Evolutionary conservation across 495 filamentous ascomycete species (phyloP).

Genomic region (Cladorrhinum samala): DNA sequence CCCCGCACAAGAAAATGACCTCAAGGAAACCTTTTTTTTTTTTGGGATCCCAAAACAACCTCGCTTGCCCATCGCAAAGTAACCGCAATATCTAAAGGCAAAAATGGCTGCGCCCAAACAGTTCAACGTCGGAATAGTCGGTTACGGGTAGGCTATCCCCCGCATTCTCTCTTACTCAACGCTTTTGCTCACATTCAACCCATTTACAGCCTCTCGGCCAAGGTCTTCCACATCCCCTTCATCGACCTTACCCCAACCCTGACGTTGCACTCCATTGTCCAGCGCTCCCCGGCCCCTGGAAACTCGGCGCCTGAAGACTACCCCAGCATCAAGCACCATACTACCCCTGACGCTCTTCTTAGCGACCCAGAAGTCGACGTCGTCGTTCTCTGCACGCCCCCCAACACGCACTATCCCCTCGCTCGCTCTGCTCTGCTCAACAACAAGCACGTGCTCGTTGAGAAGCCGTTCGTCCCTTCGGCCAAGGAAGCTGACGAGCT

Average conservation of each 20-base stretch:
- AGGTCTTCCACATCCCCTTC: slow-evolving; percentile 87
- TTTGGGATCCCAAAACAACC: background rate
- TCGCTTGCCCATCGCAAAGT: too few species aligned
- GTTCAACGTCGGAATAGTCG: slow-evolving; percentile 49
- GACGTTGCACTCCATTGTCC: slow-evolving; percentile 70
- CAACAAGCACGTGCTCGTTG: slow-evolving; percentile 80
- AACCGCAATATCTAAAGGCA: background rate
- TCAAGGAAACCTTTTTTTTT: background rate
- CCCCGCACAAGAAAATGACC: too few species aligned
- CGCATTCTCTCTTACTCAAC: background rate
- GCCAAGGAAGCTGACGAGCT: slow-evolving; percentile 65
- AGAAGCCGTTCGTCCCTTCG: slow-evolving; percentile 84
- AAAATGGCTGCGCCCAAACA: slow-evolving; percentile 24
- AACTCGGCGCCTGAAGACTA: slow-evolving; percentile 66
- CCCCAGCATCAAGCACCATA: slow-evolving; percentile 59
- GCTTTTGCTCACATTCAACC: slow-evolving; percentile 9
- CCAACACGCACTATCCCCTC: slow-evolving; percentile 66
- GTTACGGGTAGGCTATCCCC: slow-evolving; percentile 44
- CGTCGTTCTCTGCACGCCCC: slow-evolving; percentile 69
- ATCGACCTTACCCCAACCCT: slow-evolving; percentile 59
- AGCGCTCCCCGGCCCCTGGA: slow-evolving; percentile 47
- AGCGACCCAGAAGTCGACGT: slow-evolving; percentile 61
- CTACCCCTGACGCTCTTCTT: slow-evolving; percentile 55
- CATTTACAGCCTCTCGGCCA: slow-evolving; percentile 68
- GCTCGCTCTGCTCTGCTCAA: slow-evolving; percentile 59